Percentiles rank a stretch among this genome's conserved stretches.
Evolutionary conservation across 2,329 filamentous ascomycete species (phyloP).

Genomic region (Pseudogymnoascus sp.): DNA sequence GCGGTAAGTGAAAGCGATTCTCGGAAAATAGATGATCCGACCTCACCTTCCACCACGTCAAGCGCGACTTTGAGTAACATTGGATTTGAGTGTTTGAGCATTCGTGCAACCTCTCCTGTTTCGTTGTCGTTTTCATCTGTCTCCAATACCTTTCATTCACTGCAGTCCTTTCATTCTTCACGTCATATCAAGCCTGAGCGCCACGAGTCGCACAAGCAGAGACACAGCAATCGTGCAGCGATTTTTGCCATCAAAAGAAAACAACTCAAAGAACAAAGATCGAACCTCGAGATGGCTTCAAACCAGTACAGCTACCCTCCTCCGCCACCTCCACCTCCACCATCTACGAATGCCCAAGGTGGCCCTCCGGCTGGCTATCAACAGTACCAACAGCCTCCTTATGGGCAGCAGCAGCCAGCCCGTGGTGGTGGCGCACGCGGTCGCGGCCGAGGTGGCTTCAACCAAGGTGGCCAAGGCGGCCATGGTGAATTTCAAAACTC

Average conservation of each 20-base stretch:
- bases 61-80: background rate
- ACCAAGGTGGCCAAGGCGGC: constrained; percentile 18
- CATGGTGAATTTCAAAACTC: constrained; percentile 23
- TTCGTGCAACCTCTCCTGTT: background rate
- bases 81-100: background rate
- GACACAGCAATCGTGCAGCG: background rate
- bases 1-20: background rate
- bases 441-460: constrained; percentile 23
- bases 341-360: background rate
- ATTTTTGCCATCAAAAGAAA: background rate
- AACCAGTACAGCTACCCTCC: constrained; percentile 29
- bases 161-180: background rate
- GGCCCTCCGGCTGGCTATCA: constrained; percentile 23
- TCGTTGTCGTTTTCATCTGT: background rate
- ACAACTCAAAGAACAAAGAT: background rate
- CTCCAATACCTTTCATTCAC: background rate
- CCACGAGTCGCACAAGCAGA: background rate
- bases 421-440: constrained; percentile 25
- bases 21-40: background rate
- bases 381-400: constrained; percentile 22
- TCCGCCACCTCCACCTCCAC: constrained; percentile 25
- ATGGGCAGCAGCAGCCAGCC: constrained; percentile 21
- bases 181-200: background rate
- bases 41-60: background rate
- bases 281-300: constrained; percentile 20